Evolutionary conservation across 2,329 filamentous ascomycete genomes (phyloP).

Genomic region (Bipolaris cookei): DNA sequence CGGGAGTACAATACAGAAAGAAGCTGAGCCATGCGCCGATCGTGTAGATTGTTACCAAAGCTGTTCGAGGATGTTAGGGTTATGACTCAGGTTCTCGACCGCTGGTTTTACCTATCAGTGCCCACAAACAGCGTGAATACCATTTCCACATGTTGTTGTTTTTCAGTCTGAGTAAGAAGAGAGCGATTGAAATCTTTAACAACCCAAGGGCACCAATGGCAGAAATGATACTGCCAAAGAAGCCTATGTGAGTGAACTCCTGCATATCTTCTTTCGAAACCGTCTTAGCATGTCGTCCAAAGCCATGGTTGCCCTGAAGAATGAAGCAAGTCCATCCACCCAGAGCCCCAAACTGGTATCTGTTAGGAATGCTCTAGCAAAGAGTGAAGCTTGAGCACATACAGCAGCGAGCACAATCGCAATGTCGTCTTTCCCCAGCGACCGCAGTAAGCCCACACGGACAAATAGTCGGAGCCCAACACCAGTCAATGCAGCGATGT

Average conservation of each 20-base stretch:
- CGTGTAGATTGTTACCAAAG: neutral
- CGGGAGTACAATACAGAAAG: neutral
- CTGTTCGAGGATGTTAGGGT: neutral
- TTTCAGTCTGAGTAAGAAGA: constrained; percentile 4
- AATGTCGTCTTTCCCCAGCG: constrained; percentile 8
- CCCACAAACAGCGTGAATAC: constrained; percentile 5
- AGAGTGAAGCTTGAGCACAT: neutral
- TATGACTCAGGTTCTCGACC: neutral
- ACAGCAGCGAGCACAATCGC: constrained; percentile 5
- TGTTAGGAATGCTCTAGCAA: neutral
- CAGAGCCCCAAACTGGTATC: constrained; percentile 1
- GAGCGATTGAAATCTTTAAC: constrained; percentile 5
- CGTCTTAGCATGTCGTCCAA: constrained; percentile 6
- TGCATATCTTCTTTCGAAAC: neutral
- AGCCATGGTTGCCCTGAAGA: constrained; percentile 10
- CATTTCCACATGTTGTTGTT: constrained; percentile 5
- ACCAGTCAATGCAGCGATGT: constrained; percentile 3
- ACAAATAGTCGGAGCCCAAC: constrained; percentile 9
- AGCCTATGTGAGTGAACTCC: constrained; percentile 2
- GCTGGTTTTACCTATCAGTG: neutral
- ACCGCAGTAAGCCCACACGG: constrained; percentile 5
- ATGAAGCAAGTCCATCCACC: constrained; percentile 11
- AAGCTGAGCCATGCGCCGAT: constrained; percentile 6
- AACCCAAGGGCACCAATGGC: constrained; percentile 7
- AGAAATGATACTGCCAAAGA: constrained; percentile 8